These are phyloP conservation scores for Phylloporus sp. DNA, from an alignment of 768 basidiomycete species.

Conservation along the genomic window DNA sequence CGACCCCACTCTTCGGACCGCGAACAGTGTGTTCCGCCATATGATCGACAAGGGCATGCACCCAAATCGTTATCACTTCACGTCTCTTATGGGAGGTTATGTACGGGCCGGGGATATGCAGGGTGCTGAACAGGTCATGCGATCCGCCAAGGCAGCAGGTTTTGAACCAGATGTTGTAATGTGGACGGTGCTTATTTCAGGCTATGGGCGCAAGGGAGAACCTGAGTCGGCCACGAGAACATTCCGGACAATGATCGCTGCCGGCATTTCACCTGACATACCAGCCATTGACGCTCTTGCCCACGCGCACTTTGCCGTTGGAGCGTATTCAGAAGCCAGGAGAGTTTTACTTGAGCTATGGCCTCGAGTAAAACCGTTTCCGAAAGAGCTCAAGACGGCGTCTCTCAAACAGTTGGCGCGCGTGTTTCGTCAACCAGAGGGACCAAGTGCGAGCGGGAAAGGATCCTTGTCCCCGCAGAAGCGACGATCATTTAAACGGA, in stretches of 20 bases:
- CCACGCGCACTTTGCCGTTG: slow-evolving; percentile 59
- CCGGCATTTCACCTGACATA: slow-evolving; percentile 64
- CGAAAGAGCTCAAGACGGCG: slow-evolving; percentile 40
- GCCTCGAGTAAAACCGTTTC: slow-evolving; percentile 59
- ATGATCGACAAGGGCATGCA: slow-evolving; percentile 66
- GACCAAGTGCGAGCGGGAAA: slow-evolving; percentile 11
- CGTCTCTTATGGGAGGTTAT: slow-evolving; percentile 75
- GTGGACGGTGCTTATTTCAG: slow-evolving; percentile 74
- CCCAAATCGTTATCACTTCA: slow-evolving; percentile 68
- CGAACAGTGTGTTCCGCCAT: slow-evolving; percentile 49
- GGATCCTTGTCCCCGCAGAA: slow-evolving; percentile 28
- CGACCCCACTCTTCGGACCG: slow-evolving; percentile 45
- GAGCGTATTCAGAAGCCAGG: slow-evolving; percentile 47
- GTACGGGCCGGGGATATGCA: slow-evolving; percentile 52
- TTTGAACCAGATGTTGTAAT: slow-evolving; percentile 57
- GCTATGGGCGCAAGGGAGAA: slow-evolving; percentile 57
- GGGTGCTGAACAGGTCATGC: slow-evolving; percentile 53
- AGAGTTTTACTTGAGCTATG: slow-evolving; percentile 57
- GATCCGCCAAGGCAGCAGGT: slow-evolving; percentile 44
- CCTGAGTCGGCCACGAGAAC: slow-evolving; percentile 47
- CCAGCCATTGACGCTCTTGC: slow-evolving; percentile 66
- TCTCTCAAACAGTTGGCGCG: slow-evolving; percentile 43
- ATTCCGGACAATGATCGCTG: slow-evolving; percentile 59
- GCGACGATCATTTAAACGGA: slow-evolving; percentile 35
- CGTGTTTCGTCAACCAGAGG: slow-evolving; percentile 37